Conservation (phyloP, 768 basidiomycete genomes). For the Lyophyllum semitale region DNA sequence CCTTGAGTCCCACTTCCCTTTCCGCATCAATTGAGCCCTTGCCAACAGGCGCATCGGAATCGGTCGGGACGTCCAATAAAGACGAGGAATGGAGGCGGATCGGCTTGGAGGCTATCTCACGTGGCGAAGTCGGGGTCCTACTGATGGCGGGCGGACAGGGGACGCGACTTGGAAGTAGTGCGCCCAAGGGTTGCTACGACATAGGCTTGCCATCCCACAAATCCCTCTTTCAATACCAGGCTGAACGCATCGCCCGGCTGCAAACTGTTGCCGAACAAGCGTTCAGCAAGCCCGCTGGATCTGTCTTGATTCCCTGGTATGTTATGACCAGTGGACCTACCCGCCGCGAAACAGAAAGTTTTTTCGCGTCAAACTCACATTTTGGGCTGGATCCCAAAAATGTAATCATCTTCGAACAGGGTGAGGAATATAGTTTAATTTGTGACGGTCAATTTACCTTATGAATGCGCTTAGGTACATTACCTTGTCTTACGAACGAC, state of each 20-base stretch:
- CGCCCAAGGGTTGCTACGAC: constrained; percentile 98
- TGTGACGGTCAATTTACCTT: constrained; percentile 6
- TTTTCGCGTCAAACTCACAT: constrained; percentile 73
- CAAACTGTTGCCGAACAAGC: constrained; percentile 73
- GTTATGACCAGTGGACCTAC: constrained; percentile 99
- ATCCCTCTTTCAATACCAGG: constrained; percentile 94
- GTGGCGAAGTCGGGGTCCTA: constrained; percentile 89
- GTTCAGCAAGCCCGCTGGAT: constrained; percentile 49
- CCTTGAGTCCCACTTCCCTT: constrained; percentile 33
- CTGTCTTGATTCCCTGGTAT: constrained; percentile 91
- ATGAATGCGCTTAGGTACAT: constrained; percentile 62
- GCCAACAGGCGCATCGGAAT: constrained; percentile 73
- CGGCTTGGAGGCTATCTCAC: constrained; percentile 80
- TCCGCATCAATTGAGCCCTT: constrained; percentile 68
- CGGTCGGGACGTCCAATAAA: constrained; percentile 55
- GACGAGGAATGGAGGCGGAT: constrained; percentile 72
- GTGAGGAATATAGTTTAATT: constrained; percentile 41
- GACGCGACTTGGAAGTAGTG: constrained; percentile 86
- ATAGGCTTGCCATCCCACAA: constrained; percentile 93
- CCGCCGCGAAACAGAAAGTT: constrained; percentile 79
- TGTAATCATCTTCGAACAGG: constrained; percentile 96
- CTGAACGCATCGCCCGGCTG: constrained; percentile 89
- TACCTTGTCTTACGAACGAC: constrained; percentile 92
- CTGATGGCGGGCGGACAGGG: constrained; percentile 99
- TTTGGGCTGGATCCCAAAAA: constrained; percentile 83